Evolutionary conservation across 1,284 basidiomycete species (phyloP).

Genomic region (Apiotrichum brassicae): DNA sequence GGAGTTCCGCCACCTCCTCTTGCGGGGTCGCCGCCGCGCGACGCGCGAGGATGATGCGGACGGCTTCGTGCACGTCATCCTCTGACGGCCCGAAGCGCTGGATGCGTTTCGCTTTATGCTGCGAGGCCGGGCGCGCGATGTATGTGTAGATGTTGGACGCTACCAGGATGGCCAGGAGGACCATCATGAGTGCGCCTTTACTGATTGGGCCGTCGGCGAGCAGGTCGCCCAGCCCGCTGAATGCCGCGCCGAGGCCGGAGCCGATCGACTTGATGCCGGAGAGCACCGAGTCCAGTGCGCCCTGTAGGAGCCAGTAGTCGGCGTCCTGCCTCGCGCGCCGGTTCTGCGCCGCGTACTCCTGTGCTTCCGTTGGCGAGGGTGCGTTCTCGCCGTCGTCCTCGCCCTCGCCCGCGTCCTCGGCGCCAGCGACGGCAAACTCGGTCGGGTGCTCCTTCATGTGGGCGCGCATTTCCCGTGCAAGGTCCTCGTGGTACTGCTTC

Average conservation of each 20-base stretch:
- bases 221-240: constrained; percentile 58
- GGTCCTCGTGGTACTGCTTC: constrained; percentile 75
- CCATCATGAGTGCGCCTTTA: constrained; percentile 55
- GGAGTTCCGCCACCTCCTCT: constrained; percentile 30
- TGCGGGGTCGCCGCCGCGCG: constrained; percentile 10
- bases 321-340: constrained; percentile 30
- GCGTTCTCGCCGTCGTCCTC: not conserved
- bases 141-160: constrained; percentile 58
- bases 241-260: constrained; percentile 57
- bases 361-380: constrained; percentile 21
- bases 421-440: constrained; percentile 81
- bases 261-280: constrained; percentile 64
- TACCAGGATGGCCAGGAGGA: constrained; percentile 64
- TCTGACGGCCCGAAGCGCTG: constrained; percentile 16
- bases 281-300: constrained; percentile 72
- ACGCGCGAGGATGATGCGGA: constrained; percentile 24
- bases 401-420: constrained; percentile 35
- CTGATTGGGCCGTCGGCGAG: constrained; percentile 52
- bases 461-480: constrained; percentile 74
- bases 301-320: constrained; percentile 62
- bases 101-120: constrained; percentile 16
- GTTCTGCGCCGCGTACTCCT: constrained; percentile 38
- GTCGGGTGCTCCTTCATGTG: constrained; percentile 83
- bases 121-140: constrained; percentile 19
- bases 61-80: constrained; percentile 28